These are phyloP conservation scores for Lizonia empirigonia DNA, from an alignment of 2,329 filamentous ascomycete species.

Conservation along the genomic window DNA sequence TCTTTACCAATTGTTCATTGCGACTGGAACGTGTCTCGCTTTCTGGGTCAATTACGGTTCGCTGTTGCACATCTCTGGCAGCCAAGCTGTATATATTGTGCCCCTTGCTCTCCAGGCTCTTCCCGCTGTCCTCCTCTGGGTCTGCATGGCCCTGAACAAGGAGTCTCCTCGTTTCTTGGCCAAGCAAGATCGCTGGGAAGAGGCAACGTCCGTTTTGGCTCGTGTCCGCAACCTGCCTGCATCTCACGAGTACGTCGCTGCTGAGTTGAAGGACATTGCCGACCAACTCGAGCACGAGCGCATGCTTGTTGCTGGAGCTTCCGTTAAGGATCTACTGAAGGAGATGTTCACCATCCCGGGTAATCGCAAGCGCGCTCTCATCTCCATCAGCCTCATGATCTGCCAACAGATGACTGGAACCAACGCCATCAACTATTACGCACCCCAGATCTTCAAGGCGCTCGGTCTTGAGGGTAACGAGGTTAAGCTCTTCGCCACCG, in stretches of 20 bases:
- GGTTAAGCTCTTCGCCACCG: constrained; percentile 71
- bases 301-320: constrained; percentile 59
- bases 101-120: constrained; percentile 69
- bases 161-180: constrained; percentile 73
- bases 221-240: constrained; percentile 60
- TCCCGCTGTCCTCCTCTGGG: constrained; percentile 65
- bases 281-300: constrained; percentile 60
- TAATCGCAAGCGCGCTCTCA: constrained; percentile 66
- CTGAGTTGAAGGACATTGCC: constrained; percentile 45
- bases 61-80: constrained; percentile 53
- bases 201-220: constrained; percentile 62
- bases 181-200: constrained; percentile 70
- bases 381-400: constrained; percentile 68
- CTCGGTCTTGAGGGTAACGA: constrained; percentile 65
- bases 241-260: constrained; percentile 45
- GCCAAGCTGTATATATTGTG: constrained; percentile 62
- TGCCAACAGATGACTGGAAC: constrained; percentile 75
- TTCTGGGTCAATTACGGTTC: constrained; percentile 63
- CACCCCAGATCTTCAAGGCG: constrained; percentile 70
- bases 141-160: constrained; percentile 66
- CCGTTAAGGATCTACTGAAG: constrained; percentile 48
- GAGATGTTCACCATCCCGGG: constrained; percentile 54
- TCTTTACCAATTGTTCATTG: constrained; percentile 65
- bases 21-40: constrained; percentile 58
- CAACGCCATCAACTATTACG: constrained; percentile 64